Conservation (phyloP, 2,329 filamentous ascomycete species). For the Sporothrix sp. region DNA sequence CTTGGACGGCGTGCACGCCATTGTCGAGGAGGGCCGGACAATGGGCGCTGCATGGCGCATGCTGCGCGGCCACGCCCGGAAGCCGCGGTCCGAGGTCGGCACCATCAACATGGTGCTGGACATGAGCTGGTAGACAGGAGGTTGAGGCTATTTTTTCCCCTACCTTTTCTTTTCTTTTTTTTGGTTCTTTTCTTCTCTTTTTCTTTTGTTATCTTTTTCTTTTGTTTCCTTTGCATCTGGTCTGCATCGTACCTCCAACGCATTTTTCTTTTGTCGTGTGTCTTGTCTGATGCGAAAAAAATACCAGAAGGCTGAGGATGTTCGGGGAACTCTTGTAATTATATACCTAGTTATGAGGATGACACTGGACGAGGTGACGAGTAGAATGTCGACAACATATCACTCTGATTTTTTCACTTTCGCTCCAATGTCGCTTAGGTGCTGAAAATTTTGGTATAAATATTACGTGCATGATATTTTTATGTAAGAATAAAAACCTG, state of each 20-base stretch:
- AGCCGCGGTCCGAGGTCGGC: conserved; percentile 37
- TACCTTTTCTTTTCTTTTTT: not conserved
- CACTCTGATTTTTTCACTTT: not conserved
- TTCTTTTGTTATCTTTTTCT: not conserved
- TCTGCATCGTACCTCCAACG: not conserved
- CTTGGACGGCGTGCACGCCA: conserved; percentile 48
- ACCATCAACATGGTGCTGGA: conserved; percentile 29
- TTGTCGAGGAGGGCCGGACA: conserved; percentile 54
- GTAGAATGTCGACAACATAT: not conserved
- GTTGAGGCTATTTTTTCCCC: not conserved
- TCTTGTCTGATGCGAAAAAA: not conserved
- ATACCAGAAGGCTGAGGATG: not conserved
- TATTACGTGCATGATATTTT: too few relatives aligned
- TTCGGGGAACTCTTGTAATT: not conserved
- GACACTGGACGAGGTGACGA: not conserved
- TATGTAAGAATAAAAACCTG: too few relatives aligned
- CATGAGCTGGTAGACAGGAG: not conserved
- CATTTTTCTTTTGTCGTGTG: not conserved
- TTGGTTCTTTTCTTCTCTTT: not conserved
- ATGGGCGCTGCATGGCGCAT: conserved; percentile 51
- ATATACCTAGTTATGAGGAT: conserved; percentile 6
- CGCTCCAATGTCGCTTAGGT: too few relatives aligned
- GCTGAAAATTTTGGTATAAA: too few relatives aligned
- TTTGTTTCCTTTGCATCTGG: not conserved
- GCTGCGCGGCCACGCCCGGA: conserved; percentile 54